Percentiles rank a stretch among this genome's conserved stretches.
These are phyloP conservation scores for Talaromyces marneffei DNA, from an alignment of 2,329 filamentous ascomycete genomes.

Conservation along the genomic window DNA sequence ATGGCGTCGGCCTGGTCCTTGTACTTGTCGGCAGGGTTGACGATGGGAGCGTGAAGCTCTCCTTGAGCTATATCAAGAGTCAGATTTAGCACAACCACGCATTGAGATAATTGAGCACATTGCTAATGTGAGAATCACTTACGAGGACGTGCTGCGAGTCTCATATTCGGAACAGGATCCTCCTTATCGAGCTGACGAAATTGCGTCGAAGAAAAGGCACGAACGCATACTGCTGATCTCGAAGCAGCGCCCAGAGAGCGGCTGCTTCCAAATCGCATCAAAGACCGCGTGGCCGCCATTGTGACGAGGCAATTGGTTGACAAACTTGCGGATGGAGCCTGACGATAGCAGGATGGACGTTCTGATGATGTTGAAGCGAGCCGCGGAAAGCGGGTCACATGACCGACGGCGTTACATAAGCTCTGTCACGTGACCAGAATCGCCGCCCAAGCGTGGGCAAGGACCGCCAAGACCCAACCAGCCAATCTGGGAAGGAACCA, in stretches of 20 bases:
- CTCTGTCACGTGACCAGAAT: slow-evolving; percentile 1
- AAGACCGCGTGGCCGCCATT: slow-evolving; percentile 43
- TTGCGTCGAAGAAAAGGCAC: slow-evolving; percentile 37
- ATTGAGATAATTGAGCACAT: neutral
- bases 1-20: slow-evolving; percentile 77
- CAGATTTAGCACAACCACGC: neutral
- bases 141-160: slow-evolving; percentile 53
- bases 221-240: slow-evolving; percentile 29
- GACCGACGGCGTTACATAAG: neutral
- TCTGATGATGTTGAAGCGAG: slow-evolving; percentile 11
- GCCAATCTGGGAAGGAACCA: slow-evolving; percentile 8
- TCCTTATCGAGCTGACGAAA: slow-evolving; percentile 40
- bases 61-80: slow-evolving; percentile 40
- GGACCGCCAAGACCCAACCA: neutral
- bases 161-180: slow-evolving; percentile 52
- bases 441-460: neutral
- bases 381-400: slow-evolving; percentile 10
- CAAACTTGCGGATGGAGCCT: slow-evolving; percentile 4
- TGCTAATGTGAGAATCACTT: slow-evolving; percentile 22
- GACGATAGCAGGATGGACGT: neutral
- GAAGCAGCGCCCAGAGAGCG: slow-evolving; percentile 34
- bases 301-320: slow-evolving; percentile 18
- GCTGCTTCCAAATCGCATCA: slow-evolving; percentile 40
- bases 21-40: slow-evolving; percentile 93
- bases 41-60: slow-evolving; percentile 67